Percentiles rank a stretch among this genome's conserved stretches.
Conservation (phyloP, 352 stramenopile species). For the Phytopythium aichiense region DNA sequence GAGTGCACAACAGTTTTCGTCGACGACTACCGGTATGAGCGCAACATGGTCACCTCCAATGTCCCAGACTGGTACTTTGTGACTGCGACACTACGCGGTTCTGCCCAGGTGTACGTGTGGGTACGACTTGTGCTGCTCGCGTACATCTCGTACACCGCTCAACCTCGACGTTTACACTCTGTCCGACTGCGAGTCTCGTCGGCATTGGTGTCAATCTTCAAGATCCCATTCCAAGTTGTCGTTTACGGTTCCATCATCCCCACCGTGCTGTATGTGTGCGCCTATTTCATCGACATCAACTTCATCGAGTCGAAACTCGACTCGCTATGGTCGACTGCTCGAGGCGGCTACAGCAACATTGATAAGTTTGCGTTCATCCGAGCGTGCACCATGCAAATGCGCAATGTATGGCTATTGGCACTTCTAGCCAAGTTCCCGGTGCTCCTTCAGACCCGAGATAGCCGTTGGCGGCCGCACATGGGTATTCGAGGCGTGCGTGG, state of each 20-base stretch:
- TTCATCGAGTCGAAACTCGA: conserved; percentile 37
- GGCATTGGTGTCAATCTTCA: conserved; percentile 12
- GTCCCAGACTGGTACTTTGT: conserved; percentile 26
- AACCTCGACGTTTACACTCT: neutral
- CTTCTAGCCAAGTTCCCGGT: conserved; percentile 23
- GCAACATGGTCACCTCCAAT: conserved; percentile 29
- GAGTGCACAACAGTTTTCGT: conserved; percentile 30
- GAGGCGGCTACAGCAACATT: conserved; percentile 15
- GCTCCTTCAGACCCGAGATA: conserved; percentile 14
- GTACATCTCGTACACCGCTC: conserved; percentile 8
- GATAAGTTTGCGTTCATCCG: conserved; percentile 23
- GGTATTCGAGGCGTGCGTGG: conserved; percentile 26
- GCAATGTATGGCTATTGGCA: conserved; percentile 37
- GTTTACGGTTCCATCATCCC: conserved; percentile 49
- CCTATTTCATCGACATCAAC: conserved; percentile 35
- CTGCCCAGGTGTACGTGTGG: conserved; percentile 43
- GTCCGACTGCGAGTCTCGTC: no score
- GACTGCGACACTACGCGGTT: conserved; percentile 24
- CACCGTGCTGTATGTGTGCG: conserved; percentile 26
- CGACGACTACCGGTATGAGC: conserved; percentile 59
- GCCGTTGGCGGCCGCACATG: conserved; percentile 14
- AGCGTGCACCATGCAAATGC: conserved; percentile 38
- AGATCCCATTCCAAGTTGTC: conserved; percentile 48
- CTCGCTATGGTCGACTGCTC: conserved; percentile 27
- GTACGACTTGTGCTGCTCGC: conserved; percentile 24